Percentiles rank a stretch among this genome's conserved stretches.
Evolutionary conservation across 1,139 yeast genomes (phyloP).

Genomic region (Hyphopichia burtonii): DNA sequence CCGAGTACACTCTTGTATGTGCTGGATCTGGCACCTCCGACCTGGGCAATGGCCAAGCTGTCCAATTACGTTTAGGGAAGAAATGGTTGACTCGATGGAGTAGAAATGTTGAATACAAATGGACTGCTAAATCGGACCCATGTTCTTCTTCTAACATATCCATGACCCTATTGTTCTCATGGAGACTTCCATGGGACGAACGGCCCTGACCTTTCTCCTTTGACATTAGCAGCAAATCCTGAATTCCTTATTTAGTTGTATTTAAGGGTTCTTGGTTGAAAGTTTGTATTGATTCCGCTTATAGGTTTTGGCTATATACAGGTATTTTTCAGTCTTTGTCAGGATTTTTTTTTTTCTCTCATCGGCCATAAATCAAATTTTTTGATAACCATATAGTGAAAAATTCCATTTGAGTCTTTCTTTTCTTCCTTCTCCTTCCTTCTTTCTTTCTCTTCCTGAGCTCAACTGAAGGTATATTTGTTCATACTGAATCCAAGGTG

Average conservation of each 20-base stretch:
- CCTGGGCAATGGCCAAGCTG: conserved; percentile 46
- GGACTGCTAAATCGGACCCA: conserved; percentile 49
- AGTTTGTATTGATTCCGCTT: too few relatives aligned
- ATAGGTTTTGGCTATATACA: not conserved
- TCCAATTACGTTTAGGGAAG: conserved; percentile 40
- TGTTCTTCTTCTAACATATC: conserved; percentile 42
- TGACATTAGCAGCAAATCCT: too few relatives aligned
- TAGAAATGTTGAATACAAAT: conserved; percentile 48
- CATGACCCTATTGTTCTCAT: conserved; percentile 20
- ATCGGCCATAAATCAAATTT: not conserved
- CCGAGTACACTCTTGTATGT: conserved; percentile 19
- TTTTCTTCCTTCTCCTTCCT: conserved; percentile 3
- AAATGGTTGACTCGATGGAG: conserved; percentile 36
- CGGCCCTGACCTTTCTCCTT: too few relatives aligned
- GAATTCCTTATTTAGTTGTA: too few relatives aligned
- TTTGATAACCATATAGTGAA: too few relatives aligned
- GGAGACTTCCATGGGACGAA: not conserved
- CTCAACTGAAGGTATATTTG: not conserved
- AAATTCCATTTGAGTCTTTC: not conserved
- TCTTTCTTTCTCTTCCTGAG: not conserved
- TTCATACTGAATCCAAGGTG: not conserved
- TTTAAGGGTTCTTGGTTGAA: too few relatives aligned
- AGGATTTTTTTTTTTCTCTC: not conserved
- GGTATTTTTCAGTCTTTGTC: not conserved
- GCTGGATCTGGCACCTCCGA: conserved; percentile 38